phyloP scores from a whole-genome alignment of 257 asterid species.

The Lantana camara region DNA sequence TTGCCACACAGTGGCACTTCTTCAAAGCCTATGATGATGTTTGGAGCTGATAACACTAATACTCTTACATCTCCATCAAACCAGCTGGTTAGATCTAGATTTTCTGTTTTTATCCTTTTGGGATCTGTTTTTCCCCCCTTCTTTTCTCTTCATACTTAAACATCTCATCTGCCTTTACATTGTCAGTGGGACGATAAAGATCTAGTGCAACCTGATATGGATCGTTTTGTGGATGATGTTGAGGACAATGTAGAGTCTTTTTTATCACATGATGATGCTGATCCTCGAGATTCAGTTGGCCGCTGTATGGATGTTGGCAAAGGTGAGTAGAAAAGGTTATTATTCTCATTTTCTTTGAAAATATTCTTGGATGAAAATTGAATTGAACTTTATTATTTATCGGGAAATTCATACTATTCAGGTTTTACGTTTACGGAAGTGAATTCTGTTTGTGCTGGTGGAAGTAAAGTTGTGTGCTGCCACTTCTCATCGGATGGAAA shows the following conservation, averaged over 20 bases:
- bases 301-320: constrained; percentile 93
- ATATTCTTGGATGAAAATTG: no score
- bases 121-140: no score
- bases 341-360: not conserved
- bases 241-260: constrained; percentile 96
- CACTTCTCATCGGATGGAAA: constrained; percentile 98
- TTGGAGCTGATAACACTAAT: constrained; percentile 79
- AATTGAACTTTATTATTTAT: constrained; percentile 8
- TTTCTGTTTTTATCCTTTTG: not conserved
- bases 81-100: constrained; percentile 63
- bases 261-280: constrained; percentile 89
- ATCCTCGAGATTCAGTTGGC: constrained; percentile 84
- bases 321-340: constrained; percentile 44
- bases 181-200: constrained; percentile 98
- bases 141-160: constrained; percentile 12
- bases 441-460: constrained; percentile 73
- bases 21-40: constrained; percentile 85
- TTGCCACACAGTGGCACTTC: constrained; percentile 84
- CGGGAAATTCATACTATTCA: constrained; percentile 26
- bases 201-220: constrained; percentile 93
- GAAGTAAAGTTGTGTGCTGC: constrained; percentile 82
- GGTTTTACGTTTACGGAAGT: constrained; percentile 88
- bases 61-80: constrained; percentile 91
- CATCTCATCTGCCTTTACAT: constrained; percentile 35
- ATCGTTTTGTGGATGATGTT: constrained; percentile 95